phyloP scores from a whole-genome alignment of 1,139 yeast genomes.

The Protomyces macrosporus region DNA sequence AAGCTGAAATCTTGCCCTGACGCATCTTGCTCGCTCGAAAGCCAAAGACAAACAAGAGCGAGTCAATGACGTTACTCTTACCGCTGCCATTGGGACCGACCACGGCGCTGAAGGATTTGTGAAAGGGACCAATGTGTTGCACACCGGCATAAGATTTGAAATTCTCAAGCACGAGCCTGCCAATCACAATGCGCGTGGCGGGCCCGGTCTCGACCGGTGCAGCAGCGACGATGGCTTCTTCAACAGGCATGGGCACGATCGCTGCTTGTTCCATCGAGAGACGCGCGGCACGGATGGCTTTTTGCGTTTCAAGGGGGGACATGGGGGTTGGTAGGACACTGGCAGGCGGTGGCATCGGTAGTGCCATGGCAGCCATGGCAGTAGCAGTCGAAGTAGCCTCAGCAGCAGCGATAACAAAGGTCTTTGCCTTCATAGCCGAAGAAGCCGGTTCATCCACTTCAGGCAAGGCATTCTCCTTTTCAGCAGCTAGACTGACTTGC shows the following conservation, averaged over 20 bases:
- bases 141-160: constrained; percentile 94
- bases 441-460: background rate
- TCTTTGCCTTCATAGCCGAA: background rate
- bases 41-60: constrained; percentile 92
- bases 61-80: constrained; percentile 93
- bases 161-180: constrained; percentile 66
- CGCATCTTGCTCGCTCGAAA: constrained; percentile 96
- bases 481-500: background rate
- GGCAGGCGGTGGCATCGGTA: background rate
- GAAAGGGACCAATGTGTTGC: constrained; percentile 94
- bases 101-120: constrained; percentile 84
- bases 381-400: no score
- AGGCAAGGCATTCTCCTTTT: background rate
- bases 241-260: background rate
- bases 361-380: no score
- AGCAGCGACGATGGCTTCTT: constrained; percentile 1
- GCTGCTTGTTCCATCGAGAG: background rate
- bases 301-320: background rate
- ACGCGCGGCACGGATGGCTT: background rate
- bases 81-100: constrained; percentile 99
- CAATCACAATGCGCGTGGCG: constrained; percentile 63
- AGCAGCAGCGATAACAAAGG: no score
- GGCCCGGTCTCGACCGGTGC: constrained; percentile 13
- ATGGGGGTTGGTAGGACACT: background rate
- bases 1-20: constrained; percentile 82